Evolutionary conservation across 768 basidiomycete species (phyloP).

Genomic region (Lactarius vividus): DNA sequence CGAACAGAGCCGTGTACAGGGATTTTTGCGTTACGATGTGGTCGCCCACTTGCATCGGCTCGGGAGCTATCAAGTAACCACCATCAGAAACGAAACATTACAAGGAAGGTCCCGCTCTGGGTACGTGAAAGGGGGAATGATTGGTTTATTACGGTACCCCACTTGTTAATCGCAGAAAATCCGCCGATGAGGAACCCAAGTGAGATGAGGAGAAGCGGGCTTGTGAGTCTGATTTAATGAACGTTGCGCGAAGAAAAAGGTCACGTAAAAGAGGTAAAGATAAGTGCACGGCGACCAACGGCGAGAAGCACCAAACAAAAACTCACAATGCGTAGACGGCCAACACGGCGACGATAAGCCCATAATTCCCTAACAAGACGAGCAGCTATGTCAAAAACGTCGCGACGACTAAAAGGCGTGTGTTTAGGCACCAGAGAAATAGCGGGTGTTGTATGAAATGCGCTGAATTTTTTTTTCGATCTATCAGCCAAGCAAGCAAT

Average conservation of each 20-base stretch:
- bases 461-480: conserved; percentile 47
- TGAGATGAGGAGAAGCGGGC: conserved; percentile 77
- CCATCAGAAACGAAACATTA: neutral
- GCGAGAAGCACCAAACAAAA: conserved; percentile 20
- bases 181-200: conserved; percentile 89
- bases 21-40: conserved; percentile 85
- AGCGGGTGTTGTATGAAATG: conserved; percentile 92
- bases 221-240: conserved; percentile 60
- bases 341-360: conserved; percentile 68
- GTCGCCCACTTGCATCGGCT: conserved; percentile 80
- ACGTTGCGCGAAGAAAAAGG: neutral
- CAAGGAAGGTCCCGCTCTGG: neutral
- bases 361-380: conserved; percentile 72
- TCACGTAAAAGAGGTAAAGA: neutral
- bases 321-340: conserved; percentile 86
- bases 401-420: neutral
- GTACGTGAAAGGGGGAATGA: too few species aligned
- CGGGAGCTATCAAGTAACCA: conserved; percentile 54
- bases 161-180: conserved; percentile 84
- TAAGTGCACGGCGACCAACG: conserved; percentile 3
- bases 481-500: neutral
- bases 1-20: conserved; percentile 85
- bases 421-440: conserved; percentile 62
- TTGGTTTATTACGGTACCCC: conserved; percentile 58
- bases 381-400: neutral